Base-by-base conservation (phyloP, 495 filamentous ascomycete species). In the Penicillium odoratum region DNA sequence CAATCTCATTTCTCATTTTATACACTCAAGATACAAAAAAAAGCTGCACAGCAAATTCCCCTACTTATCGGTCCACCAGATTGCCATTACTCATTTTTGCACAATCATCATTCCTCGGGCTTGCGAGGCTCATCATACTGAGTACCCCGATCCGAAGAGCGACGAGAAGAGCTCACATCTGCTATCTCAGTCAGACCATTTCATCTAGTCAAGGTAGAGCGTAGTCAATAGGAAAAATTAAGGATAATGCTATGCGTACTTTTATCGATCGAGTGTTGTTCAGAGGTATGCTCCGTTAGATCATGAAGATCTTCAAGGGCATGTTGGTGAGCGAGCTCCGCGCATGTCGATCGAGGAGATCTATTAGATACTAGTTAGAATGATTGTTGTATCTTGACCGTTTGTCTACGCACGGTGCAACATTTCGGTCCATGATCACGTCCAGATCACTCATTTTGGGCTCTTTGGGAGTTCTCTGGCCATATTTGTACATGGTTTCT, bases 311-410 rank as follows among this genome's bases (percentile, higher is more conserved):
- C 59, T 21, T 69, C 67, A 5, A 67, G 21, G n/a, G 67, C 67
- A 34, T 69, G 64, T 13, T 67, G 62, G 10, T 69, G 67, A 0
- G 67, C 67, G 3, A 68, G 64, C 34, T 69, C 64, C 4, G 62
- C 54, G 34, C 64, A 69, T 53, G 56, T 61, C 0, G 62, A 36
- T 45, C 63, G 54, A 4, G 64, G 54, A n/a, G 67, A 63, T n/a
- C 67, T 69, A 28, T 7, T 8, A 15, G 53, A 36, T 25, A 48
- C 21, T 28, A 2, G 8, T 47, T n/a, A 48, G 28, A 30, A 43
- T 31, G n/a, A 21, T 38, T 25, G 26, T 1, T 7, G 15, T 16
- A n/a, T 11, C 11, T 15, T 31, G 3, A 13, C 3, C 4, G n/a
- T 10, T 18, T 15, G 3, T n/a, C 1, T 11, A 60, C 66, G n/a